Evolutionary conservation across 2,329 filamentous ascomycete genomes (phyloP).

Genomic region (Alternaria panax): DNA sequence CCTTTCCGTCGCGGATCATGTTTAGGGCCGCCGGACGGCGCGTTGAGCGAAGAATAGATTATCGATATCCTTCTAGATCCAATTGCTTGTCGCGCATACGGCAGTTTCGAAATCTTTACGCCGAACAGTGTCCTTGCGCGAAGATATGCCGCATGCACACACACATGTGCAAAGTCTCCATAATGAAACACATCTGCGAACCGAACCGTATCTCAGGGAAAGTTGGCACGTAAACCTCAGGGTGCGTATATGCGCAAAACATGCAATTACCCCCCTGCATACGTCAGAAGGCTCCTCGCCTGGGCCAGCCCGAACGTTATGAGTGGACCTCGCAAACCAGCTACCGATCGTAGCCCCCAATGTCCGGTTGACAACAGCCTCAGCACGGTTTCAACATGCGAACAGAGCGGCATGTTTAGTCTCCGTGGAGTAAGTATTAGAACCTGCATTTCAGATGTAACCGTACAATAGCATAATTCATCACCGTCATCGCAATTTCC

Average conservation of each 20-base stretch:
- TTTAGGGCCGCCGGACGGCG: background rate
- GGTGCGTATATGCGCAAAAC: slow-evolving; percentile 13
- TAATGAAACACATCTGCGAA: background rate
- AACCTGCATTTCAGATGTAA: too few species aligned
- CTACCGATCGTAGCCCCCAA: background rate
- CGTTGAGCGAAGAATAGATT: background rate
- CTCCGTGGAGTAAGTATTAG: too few species aligned
- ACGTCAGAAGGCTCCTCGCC: background rate
- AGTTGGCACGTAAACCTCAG: slow-evolving; percentile 19
- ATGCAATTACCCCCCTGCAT: background rate
- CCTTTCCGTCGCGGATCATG: slow-evolving; percentile 13
- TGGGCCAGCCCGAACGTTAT: slow-evolving; percentile 24
- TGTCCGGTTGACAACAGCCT: background rate
- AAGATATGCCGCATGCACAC: accelerated
- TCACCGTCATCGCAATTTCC: too few species aligned
- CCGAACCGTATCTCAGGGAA: background rate
- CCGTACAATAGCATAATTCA: too few species aligned
- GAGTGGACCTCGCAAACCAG: slow-evolving; percentile 6
- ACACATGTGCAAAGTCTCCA: background rate
- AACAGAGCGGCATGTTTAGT: background rate
- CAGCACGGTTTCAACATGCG: background rate
- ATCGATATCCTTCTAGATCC: background rate
- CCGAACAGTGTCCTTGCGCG: too few species aligned
- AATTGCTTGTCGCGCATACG: background rate
- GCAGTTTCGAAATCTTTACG: too few species aligned